Conservation (phyloP, 1,284 basidiomycete species). For the Boletellus deceptivus region DNA sequence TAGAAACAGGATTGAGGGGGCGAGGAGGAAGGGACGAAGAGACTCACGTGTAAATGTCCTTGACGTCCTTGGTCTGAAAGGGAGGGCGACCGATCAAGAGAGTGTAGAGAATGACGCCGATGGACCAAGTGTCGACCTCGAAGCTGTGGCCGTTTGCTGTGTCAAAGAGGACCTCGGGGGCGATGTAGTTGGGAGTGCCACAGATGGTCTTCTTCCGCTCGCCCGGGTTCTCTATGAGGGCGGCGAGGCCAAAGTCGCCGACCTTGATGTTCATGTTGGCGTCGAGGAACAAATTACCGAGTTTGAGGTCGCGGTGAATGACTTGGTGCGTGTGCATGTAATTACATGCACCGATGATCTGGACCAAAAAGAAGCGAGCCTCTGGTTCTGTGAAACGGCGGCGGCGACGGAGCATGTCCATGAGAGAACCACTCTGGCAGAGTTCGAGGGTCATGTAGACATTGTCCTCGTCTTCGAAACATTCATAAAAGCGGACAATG, state of each 20-base stretch:
- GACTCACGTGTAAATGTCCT: slow-evolving; percentile 85
- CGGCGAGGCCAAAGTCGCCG: slow-evolving; percentile 96
- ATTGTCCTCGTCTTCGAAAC: slow-evolving; percentile 94
- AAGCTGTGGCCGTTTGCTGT: slow-evolving; percentile 96
- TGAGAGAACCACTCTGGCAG: slow-evolving; percentile 82
- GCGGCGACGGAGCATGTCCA: slow-evolving; percentile 91
- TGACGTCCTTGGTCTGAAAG: slow-evolving; percentile 97
- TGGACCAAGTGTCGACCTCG: slow-evolving; percentile 97
- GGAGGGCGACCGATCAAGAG: slow-evolving; percentile 92
- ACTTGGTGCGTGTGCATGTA: slow-evolving; percentile 97
- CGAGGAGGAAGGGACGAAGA: neutral
- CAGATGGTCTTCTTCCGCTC: slow-evolving; percentile 99
- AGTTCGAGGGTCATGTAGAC: slow-evolving; percentile 98
- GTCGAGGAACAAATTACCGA: slow-evolving; percentile 95
- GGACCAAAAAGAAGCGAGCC: slow-evolving; percentile 89
- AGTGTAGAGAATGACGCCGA: slow-evolving; percentile 97
- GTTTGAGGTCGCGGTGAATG: slow-evolving; percentile 94
- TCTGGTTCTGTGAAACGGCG: slow-evolving; percentile 92
- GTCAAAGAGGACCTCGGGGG: slow-evolving; percentile 96
- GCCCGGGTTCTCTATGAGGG: slow-evolving; percentile 93
- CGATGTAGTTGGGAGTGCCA: slow-evolving; percentile 98
- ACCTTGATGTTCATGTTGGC: slow-evolving; percentile 93
- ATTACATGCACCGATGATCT: slow-evolving; percentile 92
- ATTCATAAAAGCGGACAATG: slow-evolving; percentile 90
- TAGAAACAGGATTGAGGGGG: slow-evolving; percentile 33